Percentiles rank a stretch among this genome's conserved stretches.
Evolutionary conservation across 2,329 filamentous ascomycete species (phyloP).

Genomic region (Alternaria sp.): DNA sequence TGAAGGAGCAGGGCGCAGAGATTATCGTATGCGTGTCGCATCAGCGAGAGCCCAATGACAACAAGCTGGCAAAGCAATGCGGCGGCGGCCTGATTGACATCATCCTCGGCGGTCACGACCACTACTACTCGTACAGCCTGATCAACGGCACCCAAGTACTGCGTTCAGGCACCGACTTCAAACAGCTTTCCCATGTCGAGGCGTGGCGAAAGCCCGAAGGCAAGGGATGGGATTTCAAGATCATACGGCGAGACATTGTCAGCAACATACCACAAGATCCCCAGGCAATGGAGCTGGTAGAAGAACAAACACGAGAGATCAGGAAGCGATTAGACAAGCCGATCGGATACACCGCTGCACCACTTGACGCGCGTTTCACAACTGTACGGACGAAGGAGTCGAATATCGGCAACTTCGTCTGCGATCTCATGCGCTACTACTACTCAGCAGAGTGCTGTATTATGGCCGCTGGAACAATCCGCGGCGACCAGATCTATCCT

Average conservation of each 20-base stretch:
- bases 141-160: constrained; percentile 83
- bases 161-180: constrained; percentile 90
- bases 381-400: constrained; percentile 79
- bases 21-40: constrained; percentile 84
- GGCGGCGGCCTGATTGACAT: constrained; percentile 79
- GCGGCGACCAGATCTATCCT: constrained; percentile 87
- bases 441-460: constrained; percentile 81
- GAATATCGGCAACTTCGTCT: constrained; percentile 89
- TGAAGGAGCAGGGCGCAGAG: constrained; percentile 80
- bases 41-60: constrained; percentile 86
- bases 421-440: constrained; percentile 86
- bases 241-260: constrained; percentile 75
- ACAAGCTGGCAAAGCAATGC: constrained; percentile 77
- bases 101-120: constrained; percentile 87
- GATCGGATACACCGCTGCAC: constrained; percentile 77
- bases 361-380: constrained; percentile 84
- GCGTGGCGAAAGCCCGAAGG: constrained; percentile 64
- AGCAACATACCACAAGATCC: constrained; percentile 70
- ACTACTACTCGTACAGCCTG: constrained; percentile 80
- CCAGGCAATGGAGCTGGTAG: constrained; percentile 67
- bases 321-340: constrained; percentile 81
- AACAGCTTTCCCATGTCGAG: constrained; percentile 88
- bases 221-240: constrained; percentile 77
- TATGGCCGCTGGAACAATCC: constrained; percentile 85
- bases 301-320: constrained; percentile 73